These are phyloP conservation scores for Psophocarpus tetragonolobus DNA, from an alignment of 306 rosid genomes.

Conservation along the genomic window DNA sequence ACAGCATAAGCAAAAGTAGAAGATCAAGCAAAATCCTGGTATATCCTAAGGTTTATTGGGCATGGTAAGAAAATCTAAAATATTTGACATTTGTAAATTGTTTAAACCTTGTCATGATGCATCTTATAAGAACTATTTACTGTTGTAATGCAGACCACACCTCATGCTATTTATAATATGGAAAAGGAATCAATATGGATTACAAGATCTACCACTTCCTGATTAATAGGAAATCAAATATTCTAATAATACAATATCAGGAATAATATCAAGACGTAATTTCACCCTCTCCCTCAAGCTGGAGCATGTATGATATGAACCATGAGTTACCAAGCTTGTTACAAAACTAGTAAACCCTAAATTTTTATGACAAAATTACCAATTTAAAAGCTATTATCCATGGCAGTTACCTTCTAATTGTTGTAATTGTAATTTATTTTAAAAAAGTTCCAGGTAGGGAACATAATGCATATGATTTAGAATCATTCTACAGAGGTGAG, in stretches of 20 bases:
- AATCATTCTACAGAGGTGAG: neutral
- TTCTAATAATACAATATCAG: too few relatives aligned
- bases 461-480: neutral
- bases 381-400: neutral
- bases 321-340: too few relatives aligned
- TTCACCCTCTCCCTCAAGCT: too few relatives aligned
- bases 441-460: neutral
- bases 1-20: neutral
- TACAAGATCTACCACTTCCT: too few relatives aligned
- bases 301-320: too few relatives aligned
- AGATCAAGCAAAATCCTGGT: conserved; percentile 7
- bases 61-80: neutral
- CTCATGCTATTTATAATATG: too few relatives aligned
- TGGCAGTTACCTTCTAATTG: neutral
- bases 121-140: neutral
- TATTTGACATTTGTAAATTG: neutral
- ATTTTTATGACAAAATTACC: too few relatives aligned
- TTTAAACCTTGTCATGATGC: neutral
- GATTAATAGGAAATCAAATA: too few relatives aligned
- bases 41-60: neutral
- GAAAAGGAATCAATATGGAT: too few relatives aligned
- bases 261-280: too few relatives aligned
- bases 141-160: too few relatives aligned
- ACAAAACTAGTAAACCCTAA: too few relatives aligned
- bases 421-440: neutral